A percentile compares a stretch with the other conserved stretches of the same genome.
Conservation (phyloP, 1,139 yeast species). For the Blastobotrys indianensis region DNA sequence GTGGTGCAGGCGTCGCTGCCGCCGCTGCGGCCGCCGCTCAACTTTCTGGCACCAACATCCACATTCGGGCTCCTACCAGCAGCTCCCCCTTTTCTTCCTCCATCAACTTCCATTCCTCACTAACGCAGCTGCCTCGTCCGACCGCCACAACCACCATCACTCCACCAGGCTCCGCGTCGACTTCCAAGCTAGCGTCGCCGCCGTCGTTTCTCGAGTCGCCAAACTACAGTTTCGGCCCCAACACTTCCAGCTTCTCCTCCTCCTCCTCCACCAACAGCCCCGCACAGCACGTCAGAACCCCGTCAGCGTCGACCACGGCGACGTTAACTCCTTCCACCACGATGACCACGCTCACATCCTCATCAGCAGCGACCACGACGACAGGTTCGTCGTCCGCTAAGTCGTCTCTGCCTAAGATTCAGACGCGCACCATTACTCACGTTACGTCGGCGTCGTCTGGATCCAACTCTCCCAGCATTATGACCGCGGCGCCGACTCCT, state of each 20-base stretch:
- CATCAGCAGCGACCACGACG: background rate
- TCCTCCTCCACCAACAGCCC: background rate
- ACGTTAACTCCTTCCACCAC: background rate
- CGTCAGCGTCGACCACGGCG: background rate
- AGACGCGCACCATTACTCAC: background rate
- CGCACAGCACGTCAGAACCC: background rate
- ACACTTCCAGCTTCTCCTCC: background rate
- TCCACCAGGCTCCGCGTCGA: too few relatives aligned
- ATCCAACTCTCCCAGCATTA: conserved; percentile 1
- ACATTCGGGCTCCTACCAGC: conserved; percentile 12
- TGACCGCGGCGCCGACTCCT: conserved; percentile 9
- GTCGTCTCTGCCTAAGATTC: conserved; percentile 1
- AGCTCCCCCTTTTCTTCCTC: conserved; percentile 12
- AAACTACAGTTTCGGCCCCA: background rate
- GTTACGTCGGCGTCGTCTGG: conserved; percentile 4
- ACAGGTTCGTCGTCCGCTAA: conserved; percentile 3
- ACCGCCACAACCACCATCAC: too few relatives aligned
- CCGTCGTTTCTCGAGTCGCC: too few relatives aligned
- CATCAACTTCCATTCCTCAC: conserved; percentile 2
- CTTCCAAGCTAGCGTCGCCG: too few relatives aligned
- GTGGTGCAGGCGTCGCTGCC: too few relatives aligned
- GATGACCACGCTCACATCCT: conserved; percentile 1
- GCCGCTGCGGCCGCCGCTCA: too few relatives aligned
- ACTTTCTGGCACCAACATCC: conserved; percentile 8
- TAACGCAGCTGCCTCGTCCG: too few relatives aligned